Evolutionary conservation across 352 stramenopile genomes (phyloP).

Genomic region (Phytophthora agathidicida): DNA sequence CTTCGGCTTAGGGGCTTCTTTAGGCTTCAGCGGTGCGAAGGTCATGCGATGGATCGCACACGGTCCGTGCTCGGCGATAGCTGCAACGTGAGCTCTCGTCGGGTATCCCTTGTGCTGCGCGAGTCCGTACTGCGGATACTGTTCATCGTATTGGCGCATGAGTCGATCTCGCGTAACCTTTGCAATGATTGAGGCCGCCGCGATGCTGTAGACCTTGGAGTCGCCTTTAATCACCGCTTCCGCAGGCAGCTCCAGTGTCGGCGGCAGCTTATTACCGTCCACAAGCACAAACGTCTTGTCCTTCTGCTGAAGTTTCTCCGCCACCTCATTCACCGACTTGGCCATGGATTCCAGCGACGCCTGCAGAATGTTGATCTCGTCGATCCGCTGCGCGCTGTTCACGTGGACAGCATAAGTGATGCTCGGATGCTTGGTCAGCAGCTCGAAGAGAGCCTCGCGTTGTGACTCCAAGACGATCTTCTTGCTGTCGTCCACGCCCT

Average conservation of each 20-base stretch:
- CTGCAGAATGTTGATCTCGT: constrained; percentile 99
- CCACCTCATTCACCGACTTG: constrained; percentile 81
- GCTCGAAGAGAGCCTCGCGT: constrained; percentile 91
- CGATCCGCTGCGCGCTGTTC: constrained; percentile 88
- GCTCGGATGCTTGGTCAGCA: constrained; percentile 75
- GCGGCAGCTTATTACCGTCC: constrained; percentile 96
- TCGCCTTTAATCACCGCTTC: constrained; percentile 96
- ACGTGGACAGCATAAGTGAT: constrained; percentile 91
- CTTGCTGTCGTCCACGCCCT: constrained; percentile 95
- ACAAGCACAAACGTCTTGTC: constrained; percentile 91
- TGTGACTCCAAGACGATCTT: constrained; percentile 95
- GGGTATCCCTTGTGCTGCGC: constrained; percentile 98
- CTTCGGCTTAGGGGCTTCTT: constrained; percentile 39
- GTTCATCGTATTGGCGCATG: constrained; percentile 94
- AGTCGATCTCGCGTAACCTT: constrained; percentile 98
- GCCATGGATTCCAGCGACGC: constrained; percentile 96
- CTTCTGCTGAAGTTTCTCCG: constrained; percentile 26
- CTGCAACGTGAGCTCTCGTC: constrained; percentile 91
- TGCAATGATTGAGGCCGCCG: constrained; percentile 97
- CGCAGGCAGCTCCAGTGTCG: constrained; percentile 84
- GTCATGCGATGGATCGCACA: constrained; percentile 96
- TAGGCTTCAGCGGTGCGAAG: constrained; percentile 95
- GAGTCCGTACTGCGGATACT: constrained; percentile 95
- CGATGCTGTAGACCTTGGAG: constrained; percentile 95
- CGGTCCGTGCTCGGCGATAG: constrained; percentile 90